Conservation (phyloP, 768 basidiomycete genomes). For the Serendipita sp. region DNA sequence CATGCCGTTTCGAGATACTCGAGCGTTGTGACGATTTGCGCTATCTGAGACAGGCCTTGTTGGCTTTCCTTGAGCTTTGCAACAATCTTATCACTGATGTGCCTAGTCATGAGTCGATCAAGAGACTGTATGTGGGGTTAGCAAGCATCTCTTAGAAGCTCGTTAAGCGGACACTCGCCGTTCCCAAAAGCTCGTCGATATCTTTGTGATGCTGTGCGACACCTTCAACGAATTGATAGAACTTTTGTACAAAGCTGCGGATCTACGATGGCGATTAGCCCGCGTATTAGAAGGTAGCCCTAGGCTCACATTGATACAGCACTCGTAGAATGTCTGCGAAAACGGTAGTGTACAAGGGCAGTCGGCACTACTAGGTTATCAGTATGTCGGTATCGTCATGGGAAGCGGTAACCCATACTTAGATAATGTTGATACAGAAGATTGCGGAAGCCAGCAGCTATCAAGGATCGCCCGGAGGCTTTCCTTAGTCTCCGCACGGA, state of each 20-base stretch:
- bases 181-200: constrained; percentile 80
- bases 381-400: neutral
- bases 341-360: constrained; percentile 72
- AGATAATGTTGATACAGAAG: constrained; percentile 43
- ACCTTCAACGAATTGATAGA: constrained; percentile 93
- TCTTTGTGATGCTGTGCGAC: constrained; percentile 82
- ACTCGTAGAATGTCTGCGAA: constrained; percentile 91
- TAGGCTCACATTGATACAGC: constrained; percentile 63
- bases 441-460: constrained; percentile 65
- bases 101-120: constrained; percentile 60
- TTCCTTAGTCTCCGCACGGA: constrained; percentile 40
- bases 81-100: constrained; percentile 62
- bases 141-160: neutral
- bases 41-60: constrained; percentile 78
- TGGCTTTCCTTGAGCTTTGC: constrained; percentile 51
- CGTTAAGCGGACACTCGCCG: constrained; percentile 30
- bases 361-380: constrained; percentile 28
- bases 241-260: constrained; percentile 79
- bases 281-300: neutral
- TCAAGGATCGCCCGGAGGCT: constrained; percentile 65
- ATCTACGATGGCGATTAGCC: constrained; percentile 33
- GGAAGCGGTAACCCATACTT: constrained; percentile 21
- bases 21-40: constrained; percentile 82
- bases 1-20: constrained; percentile 84
- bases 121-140: constrained; percentile 42